phyloP scores from a whole-genome alignment of 805 yeast genomes.

The Candida gorgasii region DNA sequence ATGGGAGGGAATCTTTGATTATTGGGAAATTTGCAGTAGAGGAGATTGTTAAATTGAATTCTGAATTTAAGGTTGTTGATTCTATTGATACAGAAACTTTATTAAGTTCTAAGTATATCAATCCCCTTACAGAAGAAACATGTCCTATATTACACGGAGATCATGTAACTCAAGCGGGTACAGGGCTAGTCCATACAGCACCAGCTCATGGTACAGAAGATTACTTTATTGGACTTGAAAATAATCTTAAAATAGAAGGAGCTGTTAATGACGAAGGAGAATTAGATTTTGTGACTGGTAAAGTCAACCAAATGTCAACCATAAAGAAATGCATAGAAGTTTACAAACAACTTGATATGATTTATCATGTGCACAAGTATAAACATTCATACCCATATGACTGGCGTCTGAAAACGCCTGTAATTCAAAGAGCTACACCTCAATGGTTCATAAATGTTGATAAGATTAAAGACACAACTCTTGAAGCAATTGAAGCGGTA shows the following conservation, averaged over 20 bases:
- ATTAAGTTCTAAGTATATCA: slow-evolving; percentile 22
- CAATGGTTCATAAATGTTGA: slow-evolving; percentile 95
- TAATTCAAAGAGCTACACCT: slow-evolving; percentile 91
- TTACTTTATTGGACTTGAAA: slow-evolving; percentile 63
- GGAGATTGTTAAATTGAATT: slow-evolving; percentile 29
- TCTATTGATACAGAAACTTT: slow-evolving; percentile 5
- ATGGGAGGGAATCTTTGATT: slow-evolving; percentile 47
- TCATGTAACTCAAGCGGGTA: slow-evolving; percentile 82
- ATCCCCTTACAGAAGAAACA: slow-evolving; percentile 42
- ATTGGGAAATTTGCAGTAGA: slow-evolving; percentile 56
- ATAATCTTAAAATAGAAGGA: slow-evolving; percentile 62
- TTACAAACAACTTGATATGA: slow-evolving; percentile 44
- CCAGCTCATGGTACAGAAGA: slow-evolving; percentile 99
- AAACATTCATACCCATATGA: slow-evolving; percentile 92
- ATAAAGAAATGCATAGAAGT: slow-evolving; percentile 54
- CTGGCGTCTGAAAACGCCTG: slow-evolving; percentile 95
- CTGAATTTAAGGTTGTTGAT: not conserved
- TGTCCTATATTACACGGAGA: slow-evolving; percentile 74
- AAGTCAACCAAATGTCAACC: slow-evolving; percentile 26
- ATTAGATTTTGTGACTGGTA: slow-evolving; percentile 54
- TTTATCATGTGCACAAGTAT: slow-evolving; percentile 53
- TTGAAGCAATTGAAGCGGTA: slow-evolving; percentile 60
- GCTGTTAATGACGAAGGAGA: slow-evolving; percentile 79
- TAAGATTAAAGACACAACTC: slow-evolving; percentile 63
- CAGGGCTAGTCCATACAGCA: slow-evolving; percentile 95